These are phyloP conservation scores for Lactarius indigo DNA, from an alignment of 768 basidiomycete genomes.

Conservation along the genomic window DNA sequence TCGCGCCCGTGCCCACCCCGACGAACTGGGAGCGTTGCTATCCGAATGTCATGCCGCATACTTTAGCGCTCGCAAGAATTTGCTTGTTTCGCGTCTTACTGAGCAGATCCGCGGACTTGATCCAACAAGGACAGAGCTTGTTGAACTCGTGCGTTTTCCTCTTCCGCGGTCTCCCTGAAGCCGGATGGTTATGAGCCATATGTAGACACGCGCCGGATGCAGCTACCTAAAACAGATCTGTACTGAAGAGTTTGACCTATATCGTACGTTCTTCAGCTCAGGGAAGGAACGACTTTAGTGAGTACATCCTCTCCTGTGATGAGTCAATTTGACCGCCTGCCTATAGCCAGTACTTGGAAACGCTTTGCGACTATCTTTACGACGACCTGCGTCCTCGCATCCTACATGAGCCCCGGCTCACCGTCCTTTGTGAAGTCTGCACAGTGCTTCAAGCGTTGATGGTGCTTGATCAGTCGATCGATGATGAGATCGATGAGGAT, in stretches of 20 bases:
- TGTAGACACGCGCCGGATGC: slow-evolving; percentile 85
- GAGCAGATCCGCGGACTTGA: slow-evolving; percentile 84
- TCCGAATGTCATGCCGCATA: slow-evolving; percentile 87
- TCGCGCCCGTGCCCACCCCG: slow-evolving; percentile 68
- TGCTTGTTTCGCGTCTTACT: slow-evolving; percentile 69
- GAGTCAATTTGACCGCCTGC: not conserved
- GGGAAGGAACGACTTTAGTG: slow-evolving; percentile 76
- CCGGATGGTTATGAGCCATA: not conserved
- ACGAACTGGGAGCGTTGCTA: slow-evolving; percentile 78
- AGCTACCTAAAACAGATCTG: slow-evolving; percentile 91
- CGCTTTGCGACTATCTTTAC: slow-evolving; percentile 89
- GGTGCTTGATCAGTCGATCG: slow-evolving; percentile 72
- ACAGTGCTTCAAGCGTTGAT: slow-evolving; percentile 94
- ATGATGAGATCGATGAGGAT: slow-evolving; percentile 35
- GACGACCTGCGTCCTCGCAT: slow-evolving; percentile 96
- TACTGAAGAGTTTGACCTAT: slow-evolving; percentile 84
- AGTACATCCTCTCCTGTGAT: slow-evolving; percentile 29
- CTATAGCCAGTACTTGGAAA: slow-evolving; percentile 83
- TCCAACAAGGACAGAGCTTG: slow-evolving; percentile 74
- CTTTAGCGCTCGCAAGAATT: slow-evolving; percentile 64
- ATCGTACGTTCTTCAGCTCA: slow-evolving; percentile 79
- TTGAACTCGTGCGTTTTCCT: slow-evolving; percentile 63
- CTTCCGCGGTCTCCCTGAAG: slow-evolving; percentile 6
- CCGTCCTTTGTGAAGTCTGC: slow-evolving; percentile 90
- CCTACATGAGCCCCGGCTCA: slow-evolving; percentile 85